phyloP scores from a whole-genome alignment of 2,329 filamentous ascomycete species.

The Sclerotinia minor region DNA sequence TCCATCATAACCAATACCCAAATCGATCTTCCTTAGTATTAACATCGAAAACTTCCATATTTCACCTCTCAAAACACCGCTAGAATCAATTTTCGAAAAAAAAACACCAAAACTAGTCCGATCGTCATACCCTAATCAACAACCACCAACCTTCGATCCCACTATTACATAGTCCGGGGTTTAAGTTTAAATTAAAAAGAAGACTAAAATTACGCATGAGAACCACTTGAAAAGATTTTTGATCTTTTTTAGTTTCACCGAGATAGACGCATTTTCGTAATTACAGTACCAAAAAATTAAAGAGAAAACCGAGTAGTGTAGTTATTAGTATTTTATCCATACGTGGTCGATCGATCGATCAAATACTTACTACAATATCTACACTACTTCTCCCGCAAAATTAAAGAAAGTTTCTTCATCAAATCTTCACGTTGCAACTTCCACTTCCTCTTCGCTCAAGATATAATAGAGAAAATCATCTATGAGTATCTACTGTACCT shows the following conservation, averaged over 20 bases:
- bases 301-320: background rate
- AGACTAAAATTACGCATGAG: background rate
- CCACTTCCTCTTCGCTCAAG: background rate
- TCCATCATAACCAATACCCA: background rate
- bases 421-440: background rate
- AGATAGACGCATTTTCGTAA: slow-evolving; percentile 8
- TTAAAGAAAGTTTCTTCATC: background rate
- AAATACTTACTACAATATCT: background rate
- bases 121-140: background rate
- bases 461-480: background rate
- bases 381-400: background rate
- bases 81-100: background rate
- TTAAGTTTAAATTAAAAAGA: slow-evolving; percentile 1
- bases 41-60: background rate
- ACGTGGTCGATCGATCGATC: slow-evolving; percentile 2
- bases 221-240: slow-evolving; percentile 4
- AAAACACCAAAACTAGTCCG: background rate
- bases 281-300: background rate
- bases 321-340: background rate
- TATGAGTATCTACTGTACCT: no score
- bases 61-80: background rate
- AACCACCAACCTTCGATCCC: background rate
- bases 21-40: background rate
- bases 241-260: slow-evolving; percentile 4
- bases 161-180: slow-evolving; percentile 8